These are phyloP conservation scores for Fusarium pseudonygamai DNA, from an alignment of 2,329 filamentous ascomycete species.

Conservation along the genomic window DNA sequence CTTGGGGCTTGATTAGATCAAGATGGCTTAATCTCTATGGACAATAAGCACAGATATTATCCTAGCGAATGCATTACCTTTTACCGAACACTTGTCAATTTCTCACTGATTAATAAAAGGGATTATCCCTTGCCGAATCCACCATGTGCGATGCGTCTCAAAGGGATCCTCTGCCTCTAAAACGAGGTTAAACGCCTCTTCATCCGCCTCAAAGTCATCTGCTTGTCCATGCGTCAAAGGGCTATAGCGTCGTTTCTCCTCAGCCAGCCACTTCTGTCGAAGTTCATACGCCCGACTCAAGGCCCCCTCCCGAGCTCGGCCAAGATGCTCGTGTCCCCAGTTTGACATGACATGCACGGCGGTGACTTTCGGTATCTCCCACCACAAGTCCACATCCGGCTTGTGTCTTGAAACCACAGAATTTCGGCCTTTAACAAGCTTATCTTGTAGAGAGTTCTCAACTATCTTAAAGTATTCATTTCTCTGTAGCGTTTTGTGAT, in stretches of 20 bases:
- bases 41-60: not conserved
- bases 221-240: fast-evolving
- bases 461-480: not conserved
- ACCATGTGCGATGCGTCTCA: not conserved
- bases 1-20: too few species aligned
- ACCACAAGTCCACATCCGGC: not conserved
- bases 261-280: not conserved
- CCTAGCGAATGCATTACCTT: too few species aligned
- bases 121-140: not conserved
- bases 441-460: not conserved
- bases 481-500: not conserved
- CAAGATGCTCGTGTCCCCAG: not conserved
- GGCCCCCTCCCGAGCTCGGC: fast-evolving
- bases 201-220: not conserved
- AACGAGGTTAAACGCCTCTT: not conserved
- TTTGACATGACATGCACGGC: not conserved
- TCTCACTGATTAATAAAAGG: not conserved
- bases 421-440: not conserved
- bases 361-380: not conserved
- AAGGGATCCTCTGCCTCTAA: not conserved
- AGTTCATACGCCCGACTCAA: not conserved
- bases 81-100: fast-evolving
- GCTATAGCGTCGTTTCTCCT: fast-evolving
- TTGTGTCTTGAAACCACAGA: not conserved
- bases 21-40: too few species aligned